Evolutionary conservation across 2,329 filamentous ascomycete genomes (phyloP), one percentile per base, ranked within the genome.

Genomic region (Mollisia scopiformis): DNA sequence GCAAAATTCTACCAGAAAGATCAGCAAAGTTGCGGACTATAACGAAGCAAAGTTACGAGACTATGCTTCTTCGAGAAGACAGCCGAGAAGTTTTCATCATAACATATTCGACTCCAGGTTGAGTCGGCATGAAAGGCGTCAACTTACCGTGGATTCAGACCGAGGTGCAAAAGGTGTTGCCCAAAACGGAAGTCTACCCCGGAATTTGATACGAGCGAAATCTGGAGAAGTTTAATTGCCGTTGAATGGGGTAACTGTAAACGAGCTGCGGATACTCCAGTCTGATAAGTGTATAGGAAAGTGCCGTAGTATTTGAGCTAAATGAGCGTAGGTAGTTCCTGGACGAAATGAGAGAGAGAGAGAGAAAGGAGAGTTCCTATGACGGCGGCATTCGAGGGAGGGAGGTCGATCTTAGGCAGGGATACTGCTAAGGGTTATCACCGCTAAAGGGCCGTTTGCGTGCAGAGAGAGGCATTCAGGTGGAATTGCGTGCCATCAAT

Each of bases 171-270:
- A 27, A 33, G 30, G n/a, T 47, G 41, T 28, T 35, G 25, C 54
- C 55, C 5, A 59, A 55, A 59, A 55, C 37, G 55, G 56, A 57
- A 59, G 46, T n/a, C 30, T 49, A 59, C 66, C 66, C 66, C 62
- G 64, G 66, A 63, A 61, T 65, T 21, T 58, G 50, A 25, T 35
- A 43, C 64, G 50, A 47, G 43, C 52, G 31, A 55, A 63, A 61
- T 58, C 58, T 67, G 66, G 64, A 65, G 66, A 62, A 62, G 47
- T 43, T 37, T 56, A 49, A 56, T 50, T 47, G 16, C 33, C 57
- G 37, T 35, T 37, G 27, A 59, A 13, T 27, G 3, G 25, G 39
- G 53, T 21, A 46, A 30, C 31, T 19, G 23, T 16, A 43, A 23
- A 23, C 33, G 23, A 30, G 23, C 51, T n/a, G 49, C 30, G 10